These are phyloP conservation scores for Rhodamnia rubescens DNA, from an alignment of 345 rosid species.

Conservation along the genomic window DNA sequence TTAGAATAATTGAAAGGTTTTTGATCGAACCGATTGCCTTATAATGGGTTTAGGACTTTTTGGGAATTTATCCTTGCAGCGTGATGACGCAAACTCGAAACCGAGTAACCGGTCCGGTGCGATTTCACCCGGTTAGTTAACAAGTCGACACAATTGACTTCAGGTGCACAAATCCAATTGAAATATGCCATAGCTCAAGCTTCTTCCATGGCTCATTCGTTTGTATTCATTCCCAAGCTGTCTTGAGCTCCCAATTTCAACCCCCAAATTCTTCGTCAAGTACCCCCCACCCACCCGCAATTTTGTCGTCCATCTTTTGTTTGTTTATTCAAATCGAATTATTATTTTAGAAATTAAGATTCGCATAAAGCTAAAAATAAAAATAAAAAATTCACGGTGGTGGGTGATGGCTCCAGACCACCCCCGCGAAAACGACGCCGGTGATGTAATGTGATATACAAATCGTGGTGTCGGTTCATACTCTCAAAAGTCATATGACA, in stretches of 20 bases:
- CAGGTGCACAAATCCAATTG: background rate
- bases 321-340: background rate
- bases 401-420: background rate
- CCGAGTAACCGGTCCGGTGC: too few species aligned
- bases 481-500: background rate
- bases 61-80: too few species aligned
- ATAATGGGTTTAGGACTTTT: too few species aligned
- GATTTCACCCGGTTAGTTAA: background rate
- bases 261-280: background rate
- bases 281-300: background rate
- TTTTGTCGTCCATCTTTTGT: background rate
- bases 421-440: background rate
- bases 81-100: too few species aligned
- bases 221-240: background rate
- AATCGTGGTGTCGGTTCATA: background rate
- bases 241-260: background rate
- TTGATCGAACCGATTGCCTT: too few species aligned
- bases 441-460: background rate
- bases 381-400: background rate
- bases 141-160: background rate
- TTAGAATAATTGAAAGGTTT: too few species aligned
- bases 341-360: background rate
- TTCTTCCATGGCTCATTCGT: background rate
- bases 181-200: background rate
- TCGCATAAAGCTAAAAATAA: background rate